phyloP scores from a whole-genome alignment of 257 asterid species.

The Gardenia jasminoides region DNA sequence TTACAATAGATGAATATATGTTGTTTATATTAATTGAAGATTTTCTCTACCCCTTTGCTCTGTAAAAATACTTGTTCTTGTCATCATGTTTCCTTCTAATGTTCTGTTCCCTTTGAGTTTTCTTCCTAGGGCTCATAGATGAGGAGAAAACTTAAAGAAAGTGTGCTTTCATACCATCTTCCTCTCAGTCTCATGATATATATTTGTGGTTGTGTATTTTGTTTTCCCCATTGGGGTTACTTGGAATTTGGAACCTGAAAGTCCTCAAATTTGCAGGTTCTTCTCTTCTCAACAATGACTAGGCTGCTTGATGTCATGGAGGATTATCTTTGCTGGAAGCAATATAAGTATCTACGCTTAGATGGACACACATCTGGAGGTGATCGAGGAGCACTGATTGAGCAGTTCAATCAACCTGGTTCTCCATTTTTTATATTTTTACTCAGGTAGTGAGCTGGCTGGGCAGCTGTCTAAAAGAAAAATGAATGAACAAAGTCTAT shows the following conservation, averaged over 20 bases:
- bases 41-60: not conserved
- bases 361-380: slow-evolving; percentile 99
- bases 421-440: slow-evolving; percentile 94
- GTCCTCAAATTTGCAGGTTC: slow-evolving; percentile 56
- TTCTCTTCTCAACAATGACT: slow-evolving; percentile 98
- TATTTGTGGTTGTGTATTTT: not conserved
- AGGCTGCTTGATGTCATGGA: slow-evolving; percentile 99
- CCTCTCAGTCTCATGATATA: slow-evolving; percentile 3
- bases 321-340: slow-evolving; percentile 97
- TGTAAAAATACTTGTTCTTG: not conserved
- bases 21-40: not conserved
- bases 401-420: slow-evolving; percentile 68
- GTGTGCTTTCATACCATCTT: too few species aligned
- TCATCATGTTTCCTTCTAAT: not conserved
- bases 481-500: too few species aligned
- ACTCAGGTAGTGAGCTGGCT: slow-evolving; percentile 70
- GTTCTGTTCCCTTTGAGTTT: not conserved
- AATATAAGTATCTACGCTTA: slow-evolving; percentile 84
- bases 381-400: slow-evolving; percentile 94
- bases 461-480: not conserved
- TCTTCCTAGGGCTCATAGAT: not conserved
- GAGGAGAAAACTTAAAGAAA: not conserved
- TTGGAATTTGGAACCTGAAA: not conserved
- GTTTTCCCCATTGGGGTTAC: not conserved
- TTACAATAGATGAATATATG: not conserved